Base-by-base conservation (phyloP, 1,139 yeast species). In the Candida albicans region DNA sequence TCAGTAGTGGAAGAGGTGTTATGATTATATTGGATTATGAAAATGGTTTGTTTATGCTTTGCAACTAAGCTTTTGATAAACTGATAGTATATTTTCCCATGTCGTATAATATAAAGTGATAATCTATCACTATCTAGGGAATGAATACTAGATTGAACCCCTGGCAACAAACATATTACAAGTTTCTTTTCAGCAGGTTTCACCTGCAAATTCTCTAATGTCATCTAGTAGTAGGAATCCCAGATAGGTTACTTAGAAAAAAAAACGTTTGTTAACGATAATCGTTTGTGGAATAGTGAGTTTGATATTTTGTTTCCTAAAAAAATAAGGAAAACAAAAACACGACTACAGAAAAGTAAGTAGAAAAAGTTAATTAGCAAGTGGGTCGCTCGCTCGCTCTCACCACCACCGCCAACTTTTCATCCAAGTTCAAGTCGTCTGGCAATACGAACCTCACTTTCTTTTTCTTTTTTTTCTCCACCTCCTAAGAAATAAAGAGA, bases 21-120 rank as follows among this genome's bases (percentile, higher is more conserved):
- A 5, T 18, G 22, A 18, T 18, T 18, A 26, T 29, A 39, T 29
- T 33, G 30, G 8, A 39, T 26, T 9, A 39, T 22, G 3, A 46
- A 15, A 4, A n/a, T 24, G 8, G 39, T 22, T 15, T 37, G 22
- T 5, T 35, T 35, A 8, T 43, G 38, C 30, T 48, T 45, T 6
- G 29, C 39, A 5, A 61, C 36, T 14, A 65, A 43, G 1, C 38
- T 40, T 12, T 40, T 35, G 10, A 66, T 46, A 45, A 58, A 65
- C 12, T 46, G 45, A 18, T 45, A 45, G 43, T 64, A 64, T 2
- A 57, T 38, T 1, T 45, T 40, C 1, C 58, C 54, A 27, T 60
- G 58, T 28, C 58, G 52, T 27, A 64, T 42, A 36, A 53, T 41
- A 48, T 66, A 65, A 18, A 62, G 49, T 3, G 61, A 64, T n/a